Base-by-base conservation (phyloP, 2,329 filamentous ascomycete genomes). In the Paecilomyces formosus region DNA sequence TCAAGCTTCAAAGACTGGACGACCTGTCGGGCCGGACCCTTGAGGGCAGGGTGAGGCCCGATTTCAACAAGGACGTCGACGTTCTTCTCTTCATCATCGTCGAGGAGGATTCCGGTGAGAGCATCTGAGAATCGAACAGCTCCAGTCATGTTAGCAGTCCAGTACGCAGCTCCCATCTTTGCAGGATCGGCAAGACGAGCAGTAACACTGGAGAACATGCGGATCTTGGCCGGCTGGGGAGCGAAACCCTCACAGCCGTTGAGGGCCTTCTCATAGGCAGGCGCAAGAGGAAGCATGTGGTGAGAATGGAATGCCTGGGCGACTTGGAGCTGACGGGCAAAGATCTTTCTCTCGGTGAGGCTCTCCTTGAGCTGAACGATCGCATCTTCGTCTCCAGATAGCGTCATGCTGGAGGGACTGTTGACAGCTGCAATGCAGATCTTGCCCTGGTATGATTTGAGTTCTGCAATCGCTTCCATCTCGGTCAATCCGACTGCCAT, bases 261-360 rank as follows among this genome's bases (percentile, higher is more conserved):
- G 11, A 59, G 54, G 51, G 56, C 54, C 30, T 51, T 39, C 4
- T 60, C 54, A 39, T 72, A 70, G 28, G 60, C 57, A 13, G 56
- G 59, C 11, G 64, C 63, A 49, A 65, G 64, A 18, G 57, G 52
- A 30, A 63, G 5, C 72, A 76, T 78, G 39, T 79, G 76, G 33
- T 72, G 70, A 0, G 76, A 78, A 57, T 80, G 78, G 53, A 79
- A 81, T 0, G 78, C 78, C 11, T 64, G 71, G 26, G 76, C 72
- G 3, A 80, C 75, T 53, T 72, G 68, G 0, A 82, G 71, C 12
- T 66, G 59, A 0, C 75, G 67, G 2, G 67, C 70, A 59, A 81
- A 81, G 6, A 71, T 68, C 3, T 70, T 64, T 21, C 74, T 63
- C 3, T 69, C 64, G 1, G 74, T 64, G 0, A 81, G 60, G 0